A percentile compares a stretch with the other conserved stretches of the same genome.
phyloP scores from a whole-genome alignment of 352 stramenopile genomes.

The Globisporangium nunn region DNA sequence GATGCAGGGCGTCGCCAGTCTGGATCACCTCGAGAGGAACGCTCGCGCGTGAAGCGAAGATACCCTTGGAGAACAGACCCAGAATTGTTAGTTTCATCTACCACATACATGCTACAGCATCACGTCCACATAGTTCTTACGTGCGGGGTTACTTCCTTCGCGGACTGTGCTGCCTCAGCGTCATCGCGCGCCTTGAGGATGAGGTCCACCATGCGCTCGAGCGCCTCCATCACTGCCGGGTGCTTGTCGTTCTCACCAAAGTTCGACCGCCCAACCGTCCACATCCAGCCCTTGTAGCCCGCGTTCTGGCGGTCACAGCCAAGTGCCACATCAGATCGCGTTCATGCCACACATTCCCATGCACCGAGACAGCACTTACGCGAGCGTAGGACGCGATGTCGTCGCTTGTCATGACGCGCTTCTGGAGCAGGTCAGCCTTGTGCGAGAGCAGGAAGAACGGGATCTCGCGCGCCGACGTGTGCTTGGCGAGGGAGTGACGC shows the following conservation, averaged over 20 bases:
- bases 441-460: constrained; percentile 78
- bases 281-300: constrained; percentile 80
- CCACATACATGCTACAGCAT: too few species aligned
- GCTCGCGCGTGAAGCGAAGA: constrained; percentile 32
- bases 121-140: constrained; percentile 8
- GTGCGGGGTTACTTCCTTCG: constrained; percentile 18
- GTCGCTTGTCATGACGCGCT: constrained; percentile 81
- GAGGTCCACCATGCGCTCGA: constrained; percentile 71
- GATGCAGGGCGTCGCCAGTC: constrained; percentile 49
- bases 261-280: constrained; percentile 65
- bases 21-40: constrained; percentile 41
- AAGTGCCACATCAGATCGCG: constrained; percentile 1
- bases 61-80: constrained; percentile 19
- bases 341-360: background rate
- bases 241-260: constrained; percentile 83
- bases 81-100: background rate
- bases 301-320: constrained; percentile 22
- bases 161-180: constrained; percentile 22
- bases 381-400: constrained; percentile 76
- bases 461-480: constrained; percentile 64
- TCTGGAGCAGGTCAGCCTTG: constrained; percentile 80
- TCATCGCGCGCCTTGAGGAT: constrained; percentile 33
- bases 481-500: constrained; percentile 64
- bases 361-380: constrained; percentile 16
- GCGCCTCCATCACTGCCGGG: constrained; percentile 57